Percentiles rank a stretch among this genome's conserved stretches.
Conservation (phyloP, 306 rosid species). For the Lagenaria siceraria region DNA sequence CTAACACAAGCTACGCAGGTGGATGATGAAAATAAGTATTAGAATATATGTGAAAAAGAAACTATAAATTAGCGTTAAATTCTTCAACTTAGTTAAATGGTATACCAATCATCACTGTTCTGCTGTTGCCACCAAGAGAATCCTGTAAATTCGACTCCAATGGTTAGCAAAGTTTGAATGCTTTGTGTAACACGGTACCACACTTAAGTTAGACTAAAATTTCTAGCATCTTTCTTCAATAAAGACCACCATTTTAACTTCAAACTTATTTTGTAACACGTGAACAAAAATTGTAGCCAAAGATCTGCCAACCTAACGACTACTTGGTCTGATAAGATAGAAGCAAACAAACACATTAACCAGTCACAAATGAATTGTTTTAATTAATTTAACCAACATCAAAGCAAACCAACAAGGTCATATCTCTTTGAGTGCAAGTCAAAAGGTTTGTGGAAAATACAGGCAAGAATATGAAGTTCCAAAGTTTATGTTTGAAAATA, state of each 20-base stretch:
- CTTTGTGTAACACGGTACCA: neutral
- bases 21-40: conserved; percentile 1
- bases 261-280: neutral
- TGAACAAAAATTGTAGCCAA: neutral
- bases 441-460: neutral
- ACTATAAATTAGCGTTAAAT: neutral
- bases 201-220: neutral
- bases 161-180: conserved; percentile 1
- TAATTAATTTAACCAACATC: neutral
- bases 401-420: neutral
- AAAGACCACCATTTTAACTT: neutral
- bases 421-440: neutral
- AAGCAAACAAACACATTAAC: neutral
- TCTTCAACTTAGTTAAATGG: neutral
- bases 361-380: neutral
- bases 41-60: neutral
- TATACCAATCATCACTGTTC: conserved; percentile 96
- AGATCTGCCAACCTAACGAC: neutral
- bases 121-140: conserved; percentile 96
- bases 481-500: neutral
- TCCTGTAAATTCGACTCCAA: conserved; percentile 44
- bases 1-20: conserved; percentile 76
- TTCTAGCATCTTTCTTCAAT: neutral
- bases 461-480: neutral
- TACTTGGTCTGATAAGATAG: neutral